A percentile compares a stretch with the other conserved stretches of the same genome.
phyloP scores from a whole-genome alignment of 2,329 filamentous ascomycete species.

The Talaromyces albobiverticillius region DNA sequence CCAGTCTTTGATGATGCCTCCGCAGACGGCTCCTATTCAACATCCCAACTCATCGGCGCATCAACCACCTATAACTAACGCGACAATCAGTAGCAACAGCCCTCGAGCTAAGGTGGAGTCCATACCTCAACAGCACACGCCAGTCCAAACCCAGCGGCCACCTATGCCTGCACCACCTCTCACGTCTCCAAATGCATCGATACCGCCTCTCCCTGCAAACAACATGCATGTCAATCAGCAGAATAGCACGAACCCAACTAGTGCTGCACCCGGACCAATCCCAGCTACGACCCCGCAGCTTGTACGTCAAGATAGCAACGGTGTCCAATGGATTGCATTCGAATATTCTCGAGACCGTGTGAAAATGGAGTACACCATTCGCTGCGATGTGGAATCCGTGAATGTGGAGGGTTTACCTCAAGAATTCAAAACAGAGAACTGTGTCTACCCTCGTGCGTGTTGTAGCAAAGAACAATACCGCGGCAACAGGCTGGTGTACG shows the following conservation, averaged over 20 bases:
- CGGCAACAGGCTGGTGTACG: conserved; percentile 91
- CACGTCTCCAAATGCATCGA: conserved; percentile 8
- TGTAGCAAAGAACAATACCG: conserved; percentile 95
- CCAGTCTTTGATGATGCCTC: conserved; percentile 53
- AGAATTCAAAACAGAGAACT: conserved; percentile 98
- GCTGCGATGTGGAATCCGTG: conserved; percentile 95
- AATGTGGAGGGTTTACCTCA: conserved; percentile 78
- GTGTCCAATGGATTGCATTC: conserved; percentile 98
- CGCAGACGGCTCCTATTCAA: conserved; percentile 34
- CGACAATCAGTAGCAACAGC: conserved; percentile 63
- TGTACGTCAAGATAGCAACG: conserved; percentile 90
- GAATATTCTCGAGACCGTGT: conserved; percentile 96
- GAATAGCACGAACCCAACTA: conserved; percentile 71
- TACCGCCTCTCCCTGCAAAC: conserved; percentile 20
- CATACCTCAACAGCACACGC: conserved; percentile 32
- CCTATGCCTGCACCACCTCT: conserved; percentile 5
- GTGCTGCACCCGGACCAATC: conserved; percentile 87
- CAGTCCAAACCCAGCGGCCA: conserved; percentile 20
- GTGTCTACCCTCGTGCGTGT: conserved; percentile 93
- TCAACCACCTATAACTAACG: conserved; percentile 45
- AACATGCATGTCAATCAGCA: conserved; percentile 35
- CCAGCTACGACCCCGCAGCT: conserved; percentile 94
- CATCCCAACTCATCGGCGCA: conserved; percentile 28
- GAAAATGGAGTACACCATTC: conserved; percentile 99
- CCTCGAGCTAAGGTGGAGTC: conserved; percentile 50